Base-by-base conservation (phyloP, 805 yeast genomes). In the Starmerella potacharoeniae region DNA sequence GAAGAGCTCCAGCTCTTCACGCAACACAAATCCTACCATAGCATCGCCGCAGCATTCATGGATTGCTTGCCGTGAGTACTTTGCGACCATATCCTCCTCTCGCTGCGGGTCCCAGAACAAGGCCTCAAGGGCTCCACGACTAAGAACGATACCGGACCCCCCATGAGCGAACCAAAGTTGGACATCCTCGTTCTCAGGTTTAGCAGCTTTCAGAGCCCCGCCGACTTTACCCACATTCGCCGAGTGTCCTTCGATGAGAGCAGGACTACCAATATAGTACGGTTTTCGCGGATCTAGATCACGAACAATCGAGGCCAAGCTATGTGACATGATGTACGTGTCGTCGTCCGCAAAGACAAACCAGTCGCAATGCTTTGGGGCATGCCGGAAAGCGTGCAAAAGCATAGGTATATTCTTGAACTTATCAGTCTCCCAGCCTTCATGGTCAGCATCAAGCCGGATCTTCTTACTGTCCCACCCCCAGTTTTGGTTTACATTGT, bases 331-430 rank as follows among this genome's bases (percentile, higher is more conserved):
- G 30, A 70, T 55, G 53, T 58, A 71, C 30, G 71, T 60, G 51
- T 71, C 73, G 35, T 66, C 73, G 51, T 71, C 73, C 48, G 68
- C 66, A 50, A 70, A 62, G 16, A 71, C 62, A 54, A 64, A 71
- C 74, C 74, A 71, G 43, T 69, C 68, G 36, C 39, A 35, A 37
- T 57, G 49, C 34, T 62, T 54, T 16, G 71, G 69, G 11, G 65
- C 63, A 36, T 55, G 55, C 3, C 56, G 53, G 56, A 58, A 71
- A 9, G 73, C 75, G 49, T 71, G 70, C 6, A 60, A 58, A 16
- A 70, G 62, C 71, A 69, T 67, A 16, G 73, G 74, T 28, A 71
- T 22, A 55, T 68, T 69, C 60, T 71, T 71, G 63, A 60, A 71
- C 57, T 65, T 64, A 59, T 71, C 75, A 9, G 60, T 58, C n/a